phyloP scores from a whole-genome alignment of 2,329 filamentous ascomycete species.

The Tolypocladium paradoxum region DNA sequence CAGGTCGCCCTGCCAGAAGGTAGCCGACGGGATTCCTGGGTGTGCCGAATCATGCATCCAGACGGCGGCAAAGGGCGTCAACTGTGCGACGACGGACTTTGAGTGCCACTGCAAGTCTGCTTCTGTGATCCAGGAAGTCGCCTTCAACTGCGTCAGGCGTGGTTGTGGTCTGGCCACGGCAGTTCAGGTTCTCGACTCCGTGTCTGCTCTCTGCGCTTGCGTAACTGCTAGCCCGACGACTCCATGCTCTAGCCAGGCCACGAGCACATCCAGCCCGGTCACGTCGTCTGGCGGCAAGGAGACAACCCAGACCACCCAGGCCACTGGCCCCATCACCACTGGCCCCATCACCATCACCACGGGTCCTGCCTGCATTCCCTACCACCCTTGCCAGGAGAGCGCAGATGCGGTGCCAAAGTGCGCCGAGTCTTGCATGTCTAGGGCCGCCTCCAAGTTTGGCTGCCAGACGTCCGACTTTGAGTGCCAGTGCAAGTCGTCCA shows the following conservation, averaged over 20 bases:
- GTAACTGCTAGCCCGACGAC: constrained; percentile 11
- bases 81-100: constrained; percentile 12
- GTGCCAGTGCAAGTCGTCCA: constrained; percentile 12
- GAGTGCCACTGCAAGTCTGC: constrained; percentile 13
- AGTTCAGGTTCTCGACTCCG: constrained; percentile 8
- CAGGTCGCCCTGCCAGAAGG: constrained; percentile 11
- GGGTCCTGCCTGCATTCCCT: too few relatives aligned
- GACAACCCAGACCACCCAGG: too few relatives aligned
- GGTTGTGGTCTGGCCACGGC: constrained; percentile 8
- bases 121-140: constrained; percentile 11
- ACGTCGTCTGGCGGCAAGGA: too few relatives aligned
- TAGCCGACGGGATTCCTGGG: constrained; percentile 11
- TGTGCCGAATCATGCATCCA: constrained; percentile 15
- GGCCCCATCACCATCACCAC: too few relatives aligned
- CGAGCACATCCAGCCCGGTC: too few relatives aligned
- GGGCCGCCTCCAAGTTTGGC: constrained; percentile 12
- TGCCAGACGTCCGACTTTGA: constrained; percentile 12
- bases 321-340: too few relatives aligned
- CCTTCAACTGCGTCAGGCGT: constrained; percentile 9
- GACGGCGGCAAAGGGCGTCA: constrained; percentile 12
- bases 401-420: constrained; percentile 13
- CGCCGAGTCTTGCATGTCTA: constrained; percentile 12
- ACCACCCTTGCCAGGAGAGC: constrained; percentile 13
- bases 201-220: constrained; percentile 12
- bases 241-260: constrained; percentile 7